Conservation (phyloP, 75 land plant species). For the Larix kaempferi region DNA sequence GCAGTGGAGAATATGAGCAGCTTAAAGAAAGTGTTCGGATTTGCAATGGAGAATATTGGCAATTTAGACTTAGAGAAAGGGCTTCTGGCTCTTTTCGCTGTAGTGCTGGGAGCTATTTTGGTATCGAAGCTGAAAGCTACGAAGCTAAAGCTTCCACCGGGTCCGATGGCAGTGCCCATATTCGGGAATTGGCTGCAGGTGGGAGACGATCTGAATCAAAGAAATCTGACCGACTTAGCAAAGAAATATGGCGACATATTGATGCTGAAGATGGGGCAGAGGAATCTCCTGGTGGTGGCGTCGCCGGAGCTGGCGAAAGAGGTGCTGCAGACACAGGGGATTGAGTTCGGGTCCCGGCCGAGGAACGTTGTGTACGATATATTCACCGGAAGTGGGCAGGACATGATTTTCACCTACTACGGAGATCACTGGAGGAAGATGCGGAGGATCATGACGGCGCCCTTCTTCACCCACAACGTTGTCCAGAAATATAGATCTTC, state of each 20-base stretch:
- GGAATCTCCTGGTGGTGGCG: conserved; percentile 35
- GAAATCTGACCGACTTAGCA: conserved; percentile 37
- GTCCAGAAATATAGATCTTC: conserved; percentile 27
- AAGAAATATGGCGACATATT: conserved; percentile 58
- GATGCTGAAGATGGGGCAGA: conserved; percentile 53
- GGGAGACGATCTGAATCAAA: conserved; percentile 49
- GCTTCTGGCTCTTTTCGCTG: too few relatives aligned
- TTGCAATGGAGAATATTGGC: too few relatives aligned
- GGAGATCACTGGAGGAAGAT: conserved; percentile 50
- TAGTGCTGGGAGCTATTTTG: conserved; percentile 14
- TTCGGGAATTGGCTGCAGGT: conserved; percentile 61
- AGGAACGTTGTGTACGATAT: conserved; percentile 41
- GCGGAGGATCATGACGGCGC: conserved; percentile 48
- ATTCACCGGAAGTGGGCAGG: conserved; percentile 47
- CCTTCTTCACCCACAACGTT: conserved; percentile 47
- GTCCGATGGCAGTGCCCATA: conserved; percentile 41
- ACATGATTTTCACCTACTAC: conserved; percentile 46
- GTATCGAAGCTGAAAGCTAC: conserved; percentile 41
- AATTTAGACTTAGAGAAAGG: too few relatives aligned
- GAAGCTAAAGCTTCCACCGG: conserved; percentile 53
- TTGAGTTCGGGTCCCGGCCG: conserved; percentile 39
- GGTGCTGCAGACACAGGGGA: conserved; percentile 43
- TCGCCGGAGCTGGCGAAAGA: conserved; percentile 38
- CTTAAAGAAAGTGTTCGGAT: too few relatives aligned
- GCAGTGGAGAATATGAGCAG: too few relatives aligned